Percentiles rank a stretch among this genome's conserved stretches.
Evolutionary conservation across 805 yeast genomes (phyloP).

Genomic region (Wickerhamomyces mucosus): DNA sequence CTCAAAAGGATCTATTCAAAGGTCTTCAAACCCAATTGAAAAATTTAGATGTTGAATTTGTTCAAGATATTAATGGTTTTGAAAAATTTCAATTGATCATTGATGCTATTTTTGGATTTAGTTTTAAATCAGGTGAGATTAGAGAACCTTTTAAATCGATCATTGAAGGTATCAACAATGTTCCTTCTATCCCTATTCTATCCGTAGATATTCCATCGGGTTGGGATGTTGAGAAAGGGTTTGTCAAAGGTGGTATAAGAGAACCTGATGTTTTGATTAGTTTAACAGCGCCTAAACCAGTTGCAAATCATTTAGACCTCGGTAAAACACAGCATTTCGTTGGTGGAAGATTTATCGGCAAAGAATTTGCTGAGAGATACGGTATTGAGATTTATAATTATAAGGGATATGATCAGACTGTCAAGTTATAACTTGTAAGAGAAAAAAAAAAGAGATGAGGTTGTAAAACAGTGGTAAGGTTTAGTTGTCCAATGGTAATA

Average conservation of each 20-base stretch:
- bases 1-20: slow-evolving; percentile 45
- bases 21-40: slow-evolving; percentile 59
- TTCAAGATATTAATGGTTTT: slow-evolving; percentile 28
- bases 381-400: slow-evolving; percentile 59
- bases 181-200: slow-evolving; percentile 44
- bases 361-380: slow-evolving; percentile 59
- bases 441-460: no score
- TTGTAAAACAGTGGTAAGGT: no score
- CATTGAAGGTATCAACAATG: slow-evolving; percentile 28
- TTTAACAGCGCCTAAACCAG: slow-evolving; percentile 91
- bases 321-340: slow-evolving; percentile 49
- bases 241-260: slow-evolving; percentile 34
- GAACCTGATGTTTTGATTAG: slow-evolving; percentile 67
- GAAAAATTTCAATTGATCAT: slow-evolving; percentile 33
- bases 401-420: slow-evolving; percentile 47
- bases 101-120: slow-evolving; percentile 89
- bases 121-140: slow-evolving; percentile 75
- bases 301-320: slow-evolving; percentile 44
- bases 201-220: slow-evolving; percentile 93
- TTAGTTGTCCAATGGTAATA: no score
- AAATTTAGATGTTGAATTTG: slow-evolving; percentile 51
- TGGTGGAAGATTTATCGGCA: slow-evolving; percentile 83
- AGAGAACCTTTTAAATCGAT: slow-evolving; percentile 62
- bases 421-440: slow-evolving; percentile 26
- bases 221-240: slow-evolving; percentile 94